Evolutionary conservation across 1,284 basidiomycete genomes (phyloP).

Genomic region (Golubevia sp.): DNA sequence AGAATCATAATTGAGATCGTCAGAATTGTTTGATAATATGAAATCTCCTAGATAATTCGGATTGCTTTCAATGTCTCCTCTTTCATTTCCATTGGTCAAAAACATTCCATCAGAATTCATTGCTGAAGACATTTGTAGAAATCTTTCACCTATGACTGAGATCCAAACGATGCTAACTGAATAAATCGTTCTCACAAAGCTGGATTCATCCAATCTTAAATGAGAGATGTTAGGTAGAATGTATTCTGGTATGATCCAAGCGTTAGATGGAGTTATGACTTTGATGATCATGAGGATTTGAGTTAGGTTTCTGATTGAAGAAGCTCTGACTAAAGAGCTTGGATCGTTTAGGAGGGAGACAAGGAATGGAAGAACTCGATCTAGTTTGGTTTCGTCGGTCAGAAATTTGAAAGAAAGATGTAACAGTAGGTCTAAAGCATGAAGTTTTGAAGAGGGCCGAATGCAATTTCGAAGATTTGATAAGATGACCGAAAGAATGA

Average conservation of each 20-base stretch:
- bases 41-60: neutral
- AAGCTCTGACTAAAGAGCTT: slow-evolving; percentile 76
- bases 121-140: slow-evolving; percentile 89
- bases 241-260: slow-evolving; percentile 86
- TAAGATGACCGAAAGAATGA: slow-evolving; percentile 81
- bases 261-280: slow-evolving; percentile 86
- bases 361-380: slow-evolving; percentile 89
- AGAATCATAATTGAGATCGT: slow-evolving; percentile 69
- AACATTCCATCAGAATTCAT: slow-evolving; percentile 79
- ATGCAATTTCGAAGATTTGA: slow-evolving; percentile 88
- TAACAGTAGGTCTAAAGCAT: slow-evolving; percentile 83
- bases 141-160: slow-evolving; percentile 80
- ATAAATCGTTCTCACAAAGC: slow-evolving; percentile 85
- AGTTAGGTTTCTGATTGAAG: slow-evolving; percentile 78
- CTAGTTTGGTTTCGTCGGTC: slow-evolving; percentile 92
- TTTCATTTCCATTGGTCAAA: slow-evolving; percentile 73
- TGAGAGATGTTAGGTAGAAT: slow-evolving; percentile 87
- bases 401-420: slow-evolving; percentile 76
- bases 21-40: neutral
- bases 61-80: slow-evolving; percentile 76
- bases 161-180: slow-evolving; percentile 83
- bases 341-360: slow-evolving; percentile 87
- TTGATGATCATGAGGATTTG: slow-evolving; percentile 82
- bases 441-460: slow-evolving; percentile 82
- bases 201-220: slow-evolving; percentile 79